Evolutionary conservation across 495 filamentous ascomycete genomes (phyloP), one percentile per base, ranked within the genome.

Genomic region (Penicillium daleae): DNA sequence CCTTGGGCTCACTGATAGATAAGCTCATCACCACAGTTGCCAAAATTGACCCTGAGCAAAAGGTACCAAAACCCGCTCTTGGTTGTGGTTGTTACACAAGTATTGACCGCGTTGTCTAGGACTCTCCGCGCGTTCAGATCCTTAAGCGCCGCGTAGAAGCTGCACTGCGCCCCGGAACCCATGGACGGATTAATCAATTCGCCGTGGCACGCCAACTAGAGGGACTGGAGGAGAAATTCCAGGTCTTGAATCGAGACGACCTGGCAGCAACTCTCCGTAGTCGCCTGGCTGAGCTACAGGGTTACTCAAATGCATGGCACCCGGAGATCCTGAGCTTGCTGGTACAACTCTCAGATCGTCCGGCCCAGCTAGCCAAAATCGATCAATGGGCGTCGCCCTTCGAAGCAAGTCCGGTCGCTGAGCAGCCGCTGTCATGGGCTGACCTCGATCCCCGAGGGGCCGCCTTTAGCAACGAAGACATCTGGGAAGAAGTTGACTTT

Each of bases 191-290:
- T 0, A 95, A 97, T 76, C 94, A 96, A 67, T 99, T 97, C 71
- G 91, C 92, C 32, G 87, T 97, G 13, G 76, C 85, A 26, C 82
- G 83, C 19, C 87, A 84, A 35, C 82, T 96, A 6, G 85, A 89
- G 24, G 95, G 95, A 3, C 80, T 96, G 19, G 90, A 92, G 63
- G 95, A 99, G 74, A 94, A 94, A 66, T 96, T 96, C 72, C 84
- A 86, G 40, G 81, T 97, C 51, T 79, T 90, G 32, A 87, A 90
- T 72, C 83, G 87, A 60, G 93, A 97, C 71, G 85, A 87, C 17
- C 74, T 97, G 27, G 92, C 91, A n/a, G 87, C 92, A 63, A 92
- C 90, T 8, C 80, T 97, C 13, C 76, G 81, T 22, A 69, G 72
- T 22, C 87, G 92, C 24, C 74, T 93, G 26, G 76, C 82, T 12